These are phyloP conservation scores for Betula pendula DNA, from an alignment of 306 rosid genomes.

Conservation along the genomic window DNA sequence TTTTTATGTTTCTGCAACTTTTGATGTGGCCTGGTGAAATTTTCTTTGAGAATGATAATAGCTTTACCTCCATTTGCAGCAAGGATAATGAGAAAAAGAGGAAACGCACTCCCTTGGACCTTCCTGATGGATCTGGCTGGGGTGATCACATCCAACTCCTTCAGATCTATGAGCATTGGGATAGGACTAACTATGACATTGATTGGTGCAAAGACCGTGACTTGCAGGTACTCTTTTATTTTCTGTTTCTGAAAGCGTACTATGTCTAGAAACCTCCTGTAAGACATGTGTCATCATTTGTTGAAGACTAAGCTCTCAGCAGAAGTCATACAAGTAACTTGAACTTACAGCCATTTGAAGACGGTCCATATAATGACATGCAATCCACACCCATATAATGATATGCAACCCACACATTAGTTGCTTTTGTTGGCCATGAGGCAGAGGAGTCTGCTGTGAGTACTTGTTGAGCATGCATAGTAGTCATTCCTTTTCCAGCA, in stretches of 20 bases:
- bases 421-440: conserved; percentile 16
- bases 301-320: conserved; percentile 21
- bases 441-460: conserved; percentile 12
- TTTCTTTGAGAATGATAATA: conserved; percentile 4
- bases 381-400: conserved; percentile 16
- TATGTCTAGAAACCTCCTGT: not conserved
- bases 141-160: conserved; percentile 94
- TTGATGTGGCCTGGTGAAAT: not conserved
- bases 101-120: conserved; percentile 55
- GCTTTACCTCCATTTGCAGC: conserved; percentile 43
- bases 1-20: not conserved
- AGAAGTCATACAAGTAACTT: conserved; percentile 20
- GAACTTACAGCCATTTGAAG: not conserved
- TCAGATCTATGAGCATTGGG: conserved; percentile 82
- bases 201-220: conserved; percentile 86
- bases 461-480: conserved; percentile 26
- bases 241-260: conserved; percentile 13
- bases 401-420: conserved; percentile 17
- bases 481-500: conserved; percentile 10
- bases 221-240: conserved; percentile 63
- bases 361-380: not conserved
- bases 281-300: not conserved
- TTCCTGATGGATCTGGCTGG: conserved; percentile 94
- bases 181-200: conserved; percentile 63
- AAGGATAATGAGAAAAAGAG: conserved; percentile 75